These are phyloP conservation scores for Jaltomata sinuosa DNA, from an alignment of 257 asterid species.

Conservation along the genomic window DNA sequence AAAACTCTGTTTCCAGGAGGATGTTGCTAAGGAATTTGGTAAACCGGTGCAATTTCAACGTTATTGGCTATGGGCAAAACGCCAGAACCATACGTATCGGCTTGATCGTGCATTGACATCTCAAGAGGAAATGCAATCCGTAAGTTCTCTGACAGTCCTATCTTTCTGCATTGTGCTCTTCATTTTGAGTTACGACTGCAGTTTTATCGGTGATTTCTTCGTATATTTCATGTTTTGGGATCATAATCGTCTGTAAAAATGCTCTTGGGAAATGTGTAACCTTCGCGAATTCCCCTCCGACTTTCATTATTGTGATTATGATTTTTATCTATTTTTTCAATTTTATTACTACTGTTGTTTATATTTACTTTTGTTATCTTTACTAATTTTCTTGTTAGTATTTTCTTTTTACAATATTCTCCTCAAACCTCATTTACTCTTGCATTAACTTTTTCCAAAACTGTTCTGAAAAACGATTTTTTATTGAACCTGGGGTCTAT, in stretches of 20 bases:
- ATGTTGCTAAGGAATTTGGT: conserved; percentile 68
- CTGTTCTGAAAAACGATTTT: too few species aligned
- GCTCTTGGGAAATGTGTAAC: too few species aligned
- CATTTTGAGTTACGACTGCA: neutral
- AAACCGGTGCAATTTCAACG: conserved; percentile 62
- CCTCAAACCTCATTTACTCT: too few species aligned
- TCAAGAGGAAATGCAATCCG: conserved; percentile 67
- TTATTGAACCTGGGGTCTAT: too few species aligned
- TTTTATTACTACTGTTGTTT: too few species aligned
- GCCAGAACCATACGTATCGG: conserved; percentile 76
- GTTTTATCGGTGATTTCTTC: neutral
- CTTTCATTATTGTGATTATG: neutral
- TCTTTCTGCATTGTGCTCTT: neutral
- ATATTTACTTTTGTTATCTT: too few species aligned
- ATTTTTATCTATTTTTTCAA: too few species aligned
- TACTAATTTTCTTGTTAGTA: too few species aligned
- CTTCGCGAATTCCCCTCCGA: neutral
- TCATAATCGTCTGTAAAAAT: too few species aligned
- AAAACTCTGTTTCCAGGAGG: conserved; percentile 51
- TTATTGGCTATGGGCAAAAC: conserved; percentile 83
- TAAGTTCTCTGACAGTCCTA: conserved; percentile 16
- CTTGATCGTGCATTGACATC: conserved; percentile 62
- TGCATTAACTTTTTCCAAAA: too few species aligned
- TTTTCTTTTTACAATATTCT: too few species aligned
- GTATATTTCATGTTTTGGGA: neutral